phyloP scores from a whole-genome alignment of 352 stramenopile genomes.

The Globisporangium orthogonon region DNA sequence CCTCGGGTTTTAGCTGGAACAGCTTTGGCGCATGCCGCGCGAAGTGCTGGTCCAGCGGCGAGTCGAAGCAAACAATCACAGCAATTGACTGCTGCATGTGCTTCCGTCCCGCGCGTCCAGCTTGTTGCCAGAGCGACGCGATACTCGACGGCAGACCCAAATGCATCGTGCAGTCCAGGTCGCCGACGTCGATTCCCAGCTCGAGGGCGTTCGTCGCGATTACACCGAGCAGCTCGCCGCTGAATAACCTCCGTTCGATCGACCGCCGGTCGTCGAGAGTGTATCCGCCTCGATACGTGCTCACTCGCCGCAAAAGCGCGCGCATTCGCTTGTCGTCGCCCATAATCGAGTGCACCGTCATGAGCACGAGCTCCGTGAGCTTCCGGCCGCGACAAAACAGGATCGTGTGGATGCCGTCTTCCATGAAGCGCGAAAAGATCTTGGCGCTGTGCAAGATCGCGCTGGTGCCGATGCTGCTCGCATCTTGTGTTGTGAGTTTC shows the following conservation, averaged over 20 bases:
- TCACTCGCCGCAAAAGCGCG: slow-evolving; percentile 64
- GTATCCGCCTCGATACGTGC: slow-evolving; percentile 96
- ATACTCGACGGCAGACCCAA: slow-evolving; percentile 92
- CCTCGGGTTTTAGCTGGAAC: slow-evolving; percentile 66
- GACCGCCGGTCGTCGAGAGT: slow-evolving; percentile 82
- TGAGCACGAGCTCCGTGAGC: slow-evolving; percentile 90
- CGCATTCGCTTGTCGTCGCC: slow-evolving; percentile 41
- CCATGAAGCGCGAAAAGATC: slow-evolving; percentile 90
- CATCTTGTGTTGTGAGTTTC: neutral
- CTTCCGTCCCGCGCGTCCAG: slow-evolving; percentile 90
- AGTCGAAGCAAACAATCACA: slow-evolving; percentile 94
- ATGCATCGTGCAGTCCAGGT: slow-evolving; percentile 95
- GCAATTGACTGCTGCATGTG: slow-evolving; percentile 75
- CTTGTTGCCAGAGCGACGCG: slow-evolving; percentile 95
- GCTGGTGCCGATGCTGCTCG: slow-evolving; percentile 23
- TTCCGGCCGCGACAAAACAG: slow-evolving; percentile 94
- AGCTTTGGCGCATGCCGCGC: slow-evolving; percentile 54
- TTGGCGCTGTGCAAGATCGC: slow-evolving; percentile 88
- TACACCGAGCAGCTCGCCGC: slow-evolving; percentile 91
- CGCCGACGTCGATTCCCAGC: slow-evolving; percentile 94
- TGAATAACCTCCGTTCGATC: slow-evolving; percentile 95
- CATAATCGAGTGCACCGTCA: slow-evolving; percentile 75
- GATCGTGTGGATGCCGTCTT: slow-evolving; percentile 88
- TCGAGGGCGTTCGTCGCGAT: slow-evolving; percentile 96
- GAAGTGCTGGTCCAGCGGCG: slow-evolving; percentile 92